Percentiles rank a stretch among this genome's conserved stretches.
phyloP scores from a whole-genome alignment of 2,329 filamentous ascomycete species.

The Microdochium nivale region DNA sequence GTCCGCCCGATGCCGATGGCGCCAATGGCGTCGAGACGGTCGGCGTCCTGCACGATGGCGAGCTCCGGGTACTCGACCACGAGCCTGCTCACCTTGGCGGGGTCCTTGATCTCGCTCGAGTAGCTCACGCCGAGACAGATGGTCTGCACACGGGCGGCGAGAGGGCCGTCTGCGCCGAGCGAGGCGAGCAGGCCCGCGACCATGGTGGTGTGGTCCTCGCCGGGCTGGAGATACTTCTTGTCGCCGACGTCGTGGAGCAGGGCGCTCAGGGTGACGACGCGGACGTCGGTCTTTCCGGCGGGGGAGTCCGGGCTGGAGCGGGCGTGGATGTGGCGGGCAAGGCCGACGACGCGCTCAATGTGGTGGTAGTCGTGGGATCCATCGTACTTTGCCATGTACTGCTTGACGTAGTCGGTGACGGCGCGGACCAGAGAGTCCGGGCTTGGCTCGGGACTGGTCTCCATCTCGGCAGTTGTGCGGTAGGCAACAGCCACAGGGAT shows the following conservation, averaged over 20 bases:
- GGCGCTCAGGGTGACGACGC: slow-evolving; percentile 58
- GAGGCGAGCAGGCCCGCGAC: slow-evolving; percentile 46
- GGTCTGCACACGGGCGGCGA: slow-evolving; percentile 60
- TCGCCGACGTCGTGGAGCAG: slow-evolving; percentile 87
- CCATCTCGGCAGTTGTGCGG: no score
- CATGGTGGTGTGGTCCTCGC: slow-evolving; percentile 46
- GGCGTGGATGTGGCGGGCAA: slow-evolving; percentile 58
- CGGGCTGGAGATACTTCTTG: slow-evolving; percentile 62
- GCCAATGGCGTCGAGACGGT: slow-evolving; percentile 84
- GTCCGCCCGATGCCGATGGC: slow-evolving; percentile 74
- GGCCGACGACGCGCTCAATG: slow-evolving; percentile 68
- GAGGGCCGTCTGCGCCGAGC: slow-evolving; percentile 42
- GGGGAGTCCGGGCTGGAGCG: slow-evolving; percentile 15
- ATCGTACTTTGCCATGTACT: slow-evolving; percentile 73
- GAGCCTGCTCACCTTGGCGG: slow-evolving; percentile 48
- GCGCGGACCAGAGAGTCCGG: slow-evolving; percentile 40
- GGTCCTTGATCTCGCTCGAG: slow-evolving; percentile 61
- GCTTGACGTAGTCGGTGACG: slow-evolving; percentile 55
- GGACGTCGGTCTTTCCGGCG: slow-evolving; percentile 29
- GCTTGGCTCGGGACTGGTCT: slow-evolving; percentile 1
- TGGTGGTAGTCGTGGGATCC: slow-evolving; percentile 84
- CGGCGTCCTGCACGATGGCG: slow-evolving; percentile 84
- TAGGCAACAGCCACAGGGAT: not conserved
- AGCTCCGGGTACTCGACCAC: slow-evolving; percentile 63
- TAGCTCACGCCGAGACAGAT: slow-evolving; percentile 75